Conservation (phyloP, 192 early-diverging fungal species). For the Chytriomyces sp. region DNA sequence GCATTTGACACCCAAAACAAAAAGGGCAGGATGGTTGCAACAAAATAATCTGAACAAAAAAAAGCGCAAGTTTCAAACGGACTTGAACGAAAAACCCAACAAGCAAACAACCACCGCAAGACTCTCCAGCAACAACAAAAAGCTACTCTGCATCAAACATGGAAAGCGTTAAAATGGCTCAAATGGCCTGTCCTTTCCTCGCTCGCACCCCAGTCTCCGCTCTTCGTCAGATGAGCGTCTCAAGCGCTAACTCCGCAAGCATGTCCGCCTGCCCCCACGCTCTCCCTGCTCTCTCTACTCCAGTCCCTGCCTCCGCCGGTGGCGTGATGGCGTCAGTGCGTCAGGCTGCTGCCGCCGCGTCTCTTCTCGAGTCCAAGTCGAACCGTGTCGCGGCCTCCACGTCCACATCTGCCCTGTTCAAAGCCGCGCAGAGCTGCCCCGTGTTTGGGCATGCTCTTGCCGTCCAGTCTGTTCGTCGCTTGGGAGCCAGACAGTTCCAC, state of each 20-base stretch:
- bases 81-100: no score
- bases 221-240: slow-evolving; percentile 64
- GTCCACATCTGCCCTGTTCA: slow-evolving; percentile 50
- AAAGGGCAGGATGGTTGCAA: no score
- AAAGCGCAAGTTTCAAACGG: no score
- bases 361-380: background rate
- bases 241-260: slow-evolving; percentile 48
- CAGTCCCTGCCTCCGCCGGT: slow-evolving; percentile 34
- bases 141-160: no score
- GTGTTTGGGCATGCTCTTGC: slow-evolving; percentile 80
- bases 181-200: slow-evolving; percentile 73
- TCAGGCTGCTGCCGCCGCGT: background rate
- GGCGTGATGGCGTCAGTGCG: slow-evolving; percentile 5
- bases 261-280: slow-evolving; percentile 21
- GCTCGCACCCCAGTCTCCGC: slow-evolving; percentile 71
- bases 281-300: background rate
- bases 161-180: slow-evolving; percentile 20
- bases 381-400: background rate
- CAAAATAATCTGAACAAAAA: no score
- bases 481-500: background rate
- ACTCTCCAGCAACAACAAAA: no score
- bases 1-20: no score
- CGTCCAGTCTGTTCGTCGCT: slow-evolving; percentile 53
- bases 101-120: no score
- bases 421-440: slow-evolving; percentile 73